phyloP scores from a whole-genome alignment of 495 filamentous ascomycete species.

The Penicillium fimorum region DNA sequence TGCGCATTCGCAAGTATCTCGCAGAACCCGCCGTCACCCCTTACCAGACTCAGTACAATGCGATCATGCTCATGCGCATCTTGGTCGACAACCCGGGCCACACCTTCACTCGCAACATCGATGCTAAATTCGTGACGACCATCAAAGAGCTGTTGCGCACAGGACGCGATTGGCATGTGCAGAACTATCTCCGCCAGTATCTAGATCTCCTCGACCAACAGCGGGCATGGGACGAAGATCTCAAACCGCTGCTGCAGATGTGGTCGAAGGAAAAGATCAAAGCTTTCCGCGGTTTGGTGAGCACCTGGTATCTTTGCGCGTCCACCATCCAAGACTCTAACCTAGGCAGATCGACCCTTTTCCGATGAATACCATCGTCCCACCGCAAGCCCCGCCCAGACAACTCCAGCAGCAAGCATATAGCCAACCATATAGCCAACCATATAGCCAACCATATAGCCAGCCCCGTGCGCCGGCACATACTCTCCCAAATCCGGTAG shows the following conservation, averaged over 20 bases:
- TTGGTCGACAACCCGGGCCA: conserved; percentile 86
- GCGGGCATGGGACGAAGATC: conserved; percentile 70
- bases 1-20: conserved; percentile 78
- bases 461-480: conserved; percentile 34
- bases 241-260: conserved; percentile 68
- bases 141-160: conserved; percentile 73
- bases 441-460: conserved; percentile 39
- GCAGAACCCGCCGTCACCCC: conserved; percentile 60
- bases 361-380: neutral
- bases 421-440: conserved; percentile 31
- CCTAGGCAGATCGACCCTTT: conserved; percentile 1
- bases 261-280: conserved; percentile 82
- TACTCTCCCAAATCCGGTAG: conserved; percentile 69
- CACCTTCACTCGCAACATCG: conserved; percentile 84
- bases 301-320: neutral
- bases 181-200: conserved; percentile 82
- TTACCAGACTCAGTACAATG: conserved; percentile 85
- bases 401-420: conserved; percentile 17
- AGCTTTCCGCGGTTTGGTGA: conserved; percentile 17
- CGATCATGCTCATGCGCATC: conserved; percentile 93
- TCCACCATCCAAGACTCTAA: neutral
- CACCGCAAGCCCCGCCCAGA: neutral
- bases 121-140: conserved; percentile 71
- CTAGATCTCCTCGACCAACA: conserved; percentile 68
- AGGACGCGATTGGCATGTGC: conserved; percentile 70